Evolutionary conservation across 768 basidiomycete species (phyloP).

Genomic region (Brasilioporus rufonigricans): DNA sequence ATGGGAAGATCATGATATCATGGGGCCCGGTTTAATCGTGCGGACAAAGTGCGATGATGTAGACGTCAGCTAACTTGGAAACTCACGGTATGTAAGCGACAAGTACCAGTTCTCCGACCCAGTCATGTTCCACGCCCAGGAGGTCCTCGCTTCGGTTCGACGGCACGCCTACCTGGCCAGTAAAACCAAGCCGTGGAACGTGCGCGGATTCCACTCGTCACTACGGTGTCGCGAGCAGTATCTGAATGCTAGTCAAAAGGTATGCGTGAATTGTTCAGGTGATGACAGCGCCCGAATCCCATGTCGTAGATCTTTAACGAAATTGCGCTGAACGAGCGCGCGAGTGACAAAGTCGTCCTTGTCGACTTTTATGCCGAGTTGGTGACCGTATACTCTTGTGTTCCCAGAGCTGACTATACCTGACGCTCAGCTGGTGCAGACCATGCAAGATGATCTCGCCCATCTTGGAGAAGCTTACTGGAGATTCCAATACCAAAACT

Average conservation of each 20-base stretch:
- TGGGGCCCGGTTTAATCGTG: too few species aligned
- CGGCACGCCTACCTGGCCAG: slow-evolving; percentile 2
- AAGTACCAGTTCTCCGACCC: neutral
- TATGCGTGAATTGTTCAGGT: slow-evolving; percentile 17
- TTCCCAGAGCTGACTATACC: slow-evolving; percentile 1
- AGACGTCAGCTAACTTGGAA: too few species aligned
- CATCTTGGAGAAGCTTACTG: slow-evolving; percentile 58
- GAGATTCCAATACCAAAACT: slow-evolving; percentile 41
- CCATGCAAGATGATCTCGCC: slow-evolving; percentile 77
- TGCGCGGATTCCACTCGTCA: slow-evolving; percentile 43
- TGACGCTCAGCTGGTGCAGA: slow-evolving; percentile 62
- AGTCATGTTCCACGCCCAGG: slow-evolving; percentile 18
- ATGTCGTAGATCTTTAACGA: slow-evolving; percentile 34
- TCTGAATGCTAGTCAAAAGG: slow-evolving; percentile 44
- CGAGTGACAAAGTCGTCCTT: slow-evolving; percentile 54
- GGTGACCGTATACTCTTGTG: slow-evolving; percentile 25
- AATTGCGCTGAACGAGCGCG: slow-evolving; percentile 28
- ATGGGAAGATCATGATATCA: too few species aligned
- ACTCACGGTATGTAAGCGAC: neutral
- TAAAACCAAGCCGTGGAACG: slow-evolving; percentile 23
- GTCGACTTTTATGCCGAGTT: slow-evolving; percentile 85
- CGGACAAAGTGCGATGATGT: too few species aligned
- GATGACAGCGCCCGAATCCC: neutral
- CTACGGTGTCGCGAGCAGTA: slow-evolving; percentile 35
- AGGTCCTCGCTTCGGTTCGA: slow-evolving; percentile 1